A percentile compares a stretch with the other conserved stretches of the same genome.
phyloP scores from a whole-genome alignment of 2,329 filamentous ascomycete species.

The Fusarium sulawesiense region DNA sequence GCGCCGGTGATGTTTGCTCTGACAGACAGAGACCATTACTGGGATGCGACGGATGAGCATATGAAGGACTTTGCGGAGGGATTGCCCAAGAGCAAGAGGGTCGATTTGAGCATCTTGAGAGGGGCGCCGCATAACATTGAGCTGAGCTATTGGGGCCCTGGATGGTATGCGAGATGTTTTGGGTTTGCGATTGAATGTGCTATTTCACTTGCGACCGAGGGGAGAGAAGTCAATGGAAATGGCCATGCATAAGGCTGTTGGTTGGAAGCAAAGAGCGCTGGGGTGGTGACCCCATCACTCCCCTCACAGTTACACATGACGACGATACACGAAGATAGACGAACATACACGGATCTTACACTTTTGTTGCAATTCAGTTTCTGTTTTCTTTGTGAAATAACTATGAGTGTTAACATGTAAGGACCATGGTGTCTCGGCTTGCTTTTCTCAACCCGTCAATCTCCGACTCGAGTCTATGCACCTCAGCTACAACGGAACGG shows the following conservation, averaged over 20 bases:
- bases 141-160: constrained; percentile 35
- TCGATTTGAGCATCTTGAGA: constrained; percentile 34
- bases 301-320: background rate
- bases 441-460: background rate
- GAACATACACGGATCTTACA: background rate
- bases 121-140: constrained; percentile 39
- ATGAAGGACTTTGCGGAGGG: constrained; percentile 17
- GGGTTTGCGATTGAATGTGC: constrained; percentile 40
- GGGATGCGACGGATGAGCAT: constrained; percentile 36
- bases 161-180: constrained; percentile 39
- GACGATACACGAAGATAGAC: background rate
- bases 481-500: background rate
- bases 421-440: background rate
- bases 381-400: background rate
- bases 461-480: background rate
- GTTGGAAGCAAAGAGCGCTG: background rate
- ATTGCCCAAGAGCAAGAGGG: constrained; percentile 24
- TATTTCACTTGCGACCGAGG: constrained; percentile 5
- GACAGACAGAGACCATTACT: constrained; percentile 30
- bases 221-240: background rate
- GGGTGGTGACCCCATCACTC: too few species aligned
- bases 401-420: background rate
- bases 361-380: background rate
- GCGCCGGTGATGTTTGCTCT: constrained; percentile 34
- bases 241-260: background rate